Conservation (phyloP, 306 rosid species). For the Acmispon strigosus region DNA sequence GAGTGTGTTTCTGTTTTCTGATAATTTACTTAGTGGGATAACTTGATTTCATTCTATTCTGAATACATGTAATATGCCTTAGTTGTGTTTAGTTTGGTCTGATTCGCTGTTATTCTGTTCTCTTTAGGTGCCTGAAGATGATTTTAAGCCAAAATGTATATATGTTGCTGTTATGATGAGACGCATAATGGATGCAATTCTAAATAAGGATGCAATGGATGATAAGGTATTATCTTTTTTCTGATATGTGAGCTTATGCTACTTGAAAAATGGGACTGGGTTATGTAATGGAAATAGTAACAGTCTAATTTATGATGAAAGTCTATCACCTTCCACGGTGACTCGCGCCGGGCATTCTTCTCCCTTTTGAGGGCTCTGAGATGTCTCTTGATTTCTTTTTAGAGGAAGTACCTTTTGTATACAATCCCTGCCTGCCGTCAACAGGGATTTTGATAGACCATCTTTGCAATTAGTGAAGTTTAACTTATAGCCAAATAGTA, state of each 20-base stretch:
- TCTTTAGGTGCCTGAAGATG: slow-evolving; percentile 49
- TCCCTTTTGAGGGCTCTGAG: too few relatives aligned
- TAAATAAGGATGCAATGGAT: slow-evolving; percentile 91
- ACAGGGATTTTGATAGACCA: background rate
- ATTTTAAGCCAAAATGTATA: slow-evolving; percentile 77
- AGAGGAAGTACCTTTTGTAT: too few relatives aligned
- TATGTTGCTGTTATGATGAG: slow-evolving; percentile 87
- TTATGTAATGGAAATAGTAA: background rate
- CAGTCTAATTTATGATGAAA: too few relatives aligned
- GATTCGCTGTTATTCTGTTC: slow-evolving; percentile 11
- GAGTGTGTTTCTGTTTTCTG: background rate
- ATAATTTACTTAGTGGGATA: background rate
- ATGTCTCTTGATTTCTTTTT: too few relatives aligned
- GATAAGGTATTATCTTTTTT: slow-evolving; percentile 62
- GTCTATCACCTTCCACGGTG: too few relatives aligned
- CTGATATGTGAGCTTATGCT: background rate
- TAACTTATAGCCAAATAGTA: background rate
- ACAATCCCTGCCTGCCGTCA: too few relatives aligned
- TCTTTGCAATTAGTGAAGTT: background rate
- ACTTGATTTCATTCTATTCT: slow-evolving; percentile 6
- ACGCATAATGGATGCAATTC: slow-evolving; percentile 87
- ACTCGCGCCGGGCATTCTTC: too few relatives aligned
- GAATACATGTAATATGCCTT: background rate
- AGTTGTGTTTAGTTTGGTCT: slow-evolving; percentile 16
- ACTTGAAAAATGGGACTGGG: background rate